Conservation (phyloP, 805 yeast species). For the Candida sonorensis region DNA sequence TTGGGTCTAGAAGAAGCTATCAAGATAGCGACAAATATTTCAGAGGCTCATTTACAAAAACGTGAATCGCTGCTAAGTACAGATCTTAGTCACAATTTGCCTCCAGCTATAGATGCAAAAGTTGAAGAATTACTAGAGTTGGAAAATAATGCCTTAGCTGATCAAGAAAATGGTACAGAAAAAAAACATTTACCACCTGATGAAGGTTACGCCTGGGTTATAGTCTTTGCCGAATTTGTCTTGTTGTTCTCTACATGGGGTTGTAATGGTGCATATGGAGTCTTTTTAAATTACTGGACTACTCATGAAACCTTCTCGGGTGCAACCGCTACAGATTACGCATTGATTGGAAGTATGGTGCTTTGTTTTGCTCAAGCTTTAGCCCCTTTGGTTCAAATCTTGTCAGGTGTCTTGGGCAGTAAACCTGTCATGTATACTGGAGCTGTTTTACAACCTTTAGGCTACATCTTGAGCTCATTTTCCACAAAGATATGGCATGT, state of each 20-base stretch:
- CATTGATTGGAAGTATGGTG: slow-evolving; percentile 54
- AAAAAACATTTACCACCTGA: slow-evolving; percentile 31
- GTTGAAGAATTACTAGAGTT: no score
- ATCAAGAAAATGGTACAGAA: no score
- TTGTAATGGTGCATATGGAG: slow-evolving; percentile 51
- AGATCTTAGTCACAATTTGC: no score
- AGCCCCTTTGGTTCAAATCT: slow-evolving; percentile 19
- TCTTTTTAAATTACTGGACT: slow-evolving; percentile 48
- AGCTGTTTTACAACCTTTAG: slow-evolving; percentile 36
- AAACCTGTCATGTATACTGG: slow-evolving; percentile 28
- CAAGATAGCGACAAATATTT: slow-evolving; percentile 14
- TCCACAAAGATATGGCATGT: slow-evolving; percentile 42
- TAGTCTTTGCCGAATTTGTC: slow-evolving; percentile 33
- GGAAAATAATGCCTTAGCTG: no score
- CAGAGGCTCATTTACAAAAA: slow-evolving; percentile 3
- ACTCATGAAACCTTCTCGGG: slow-evolving; percentile 40
- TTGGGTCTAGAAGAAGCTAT: slow-evolving; percentile 21
- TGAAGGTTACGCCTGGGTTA: slow-evolving; percentile 61
- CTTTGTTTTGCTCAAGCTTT: slow-evolving; percentile 17
- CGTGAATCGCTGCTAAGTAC: not conserved
- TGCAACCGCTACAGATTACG: slow-evolving; percentile 48
- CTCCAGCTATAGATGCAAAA: no score
- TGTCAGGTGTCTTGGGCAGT: slow-evolving; percentile 17
- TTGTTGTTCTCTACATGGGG: slow-evolving; percentile 56
- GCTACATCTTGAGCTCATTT: slow-evolving; percentile 45